phyloP scores from a whole-genome alignment of 179 eudicot species.

The Silene noctiflora region DNA sequence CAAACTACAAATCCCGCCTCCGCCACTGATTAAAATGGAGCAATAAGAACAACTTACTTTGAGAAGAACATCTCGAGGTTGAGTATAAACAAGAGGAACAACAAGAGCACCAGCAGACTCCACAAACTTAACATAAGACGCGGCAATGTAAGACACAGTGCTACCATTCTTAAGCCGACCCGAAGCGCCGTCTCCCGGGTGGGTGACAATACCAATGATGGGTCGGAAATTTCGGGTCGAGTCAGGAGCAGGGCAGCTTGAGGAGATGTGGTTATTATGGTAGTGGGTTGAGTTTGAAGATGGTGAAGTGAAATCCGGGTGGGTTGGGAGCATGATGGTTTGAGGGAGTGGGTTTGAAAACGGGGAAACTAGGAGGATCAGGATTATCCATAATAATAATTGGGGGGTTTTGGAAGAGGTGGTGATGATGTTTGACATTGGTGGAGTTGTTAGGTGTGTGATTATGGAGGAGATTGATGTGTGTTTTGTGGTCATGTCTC shows the following conservation, averaged over 20 bases:
- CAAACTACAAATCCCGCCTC: too few relatives aligned
- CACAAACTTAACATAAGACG: conserved; percentile 86
- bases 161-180: conserved; percentile 65
- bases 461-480: background rate
- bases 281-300: background rate
- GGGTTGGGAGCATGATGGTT: conserved; percentile 45
- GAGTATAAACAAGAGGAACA: conserved; percentile 78
- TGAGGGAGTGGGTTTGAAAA: conserved; percentile 21
- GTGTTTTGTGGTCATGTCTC: too few relatives aligned
- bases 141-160: conserved; percentile 68
- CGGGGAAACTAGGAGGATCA: conserved; percentile 31
- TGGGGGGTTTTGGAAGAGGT: conserved; percentile 19
- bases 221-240: conserved; percentile 65
- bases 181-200: conserved; percentile 97
- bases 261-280: background rate
- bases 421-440: background rate
- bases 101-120: conserved; percentile 94
- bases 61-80: conserved; percentile 50
- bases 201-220: conserved; percentile 73
- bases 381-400: conserved; percentile 35
- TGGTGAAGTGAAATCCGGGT: background rate
- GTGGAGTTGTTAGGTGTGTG: background rate
- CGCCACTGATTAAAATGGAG: background rate
- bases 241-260: conserved; percentile 52
- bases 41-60: conserved; percentile 29